Conservation (phyloP, 768 basidiomycete species). For the Gyrodon lividus region DNA sequence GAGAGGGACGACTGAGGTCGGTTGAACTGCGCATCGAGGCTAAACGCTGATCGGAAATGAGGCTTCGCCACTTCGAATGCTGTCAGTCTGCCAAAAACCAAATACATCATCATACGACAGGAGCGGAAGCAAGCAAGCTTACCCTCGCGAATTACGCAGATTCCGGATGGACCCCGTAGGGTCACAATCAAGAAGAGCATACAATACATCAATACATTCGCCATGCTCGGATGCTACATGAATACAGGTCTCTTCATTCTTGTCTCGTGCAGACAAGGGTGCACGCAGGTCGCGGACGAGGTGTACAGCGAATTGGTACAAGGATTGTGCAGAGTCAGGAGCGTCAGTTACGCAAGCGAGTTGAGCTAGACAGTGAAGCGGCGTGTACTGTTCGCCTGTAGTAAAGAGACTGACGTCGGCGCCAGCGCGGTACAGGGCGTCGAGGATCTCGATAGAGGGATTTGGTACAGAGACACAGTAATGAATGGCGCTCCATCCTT, state of each 20-base stretch:
- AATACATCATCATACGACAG: neutral
- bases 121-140: slow-evolving; percentile 24
- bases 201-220: slow-evolving; percentile 58
- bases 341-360: slow-evolving; percentile 33
- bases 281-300: slow-evolving; percentile 68
- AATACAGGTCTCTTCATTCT: slow-evolving; percentile 71
- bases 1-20: slow-evolving; percentile 56
- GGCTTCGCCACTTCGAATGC: slow-evolving; percentile 66
- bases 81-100: slow-evolving; percentile 41
- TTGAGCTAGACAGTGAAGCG: slow-evolving; percentile 64
- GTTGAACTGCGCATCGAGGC: slow-evolving; percentile 43
- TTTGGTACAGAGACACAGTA: slow-evolving; percentile 56
- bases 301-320: slow-evolving; percentile 64
- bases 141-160: slow-evolving; percentile 73
- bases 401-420: slow-evolving; percentile 75
- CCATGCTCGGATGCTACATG: slow-evolving; percentile 80
- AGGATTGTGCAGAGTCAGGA: slow-evolving; percentile 35
- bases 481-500: slow-evolving; percentile 75
- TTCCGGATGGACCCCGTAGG: slow-evolving; percentile 51
- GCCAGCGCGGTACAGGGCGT: slow-evolving; percentile 72
- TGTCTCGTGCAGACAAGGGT: slow-evolving; percentile 65
- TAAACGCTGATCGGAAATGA: slow-evolving; percentile 64
- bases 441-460: slow-evolving; percentile 62
- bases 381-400: slow-evolving; percentile 57
- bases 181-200: slow-evolving; percentile 67